Evolutionary conservation across 495 filamentous ascomycete genomes (phyloP).

Genomic region (Neurospora sp.): DNA sequence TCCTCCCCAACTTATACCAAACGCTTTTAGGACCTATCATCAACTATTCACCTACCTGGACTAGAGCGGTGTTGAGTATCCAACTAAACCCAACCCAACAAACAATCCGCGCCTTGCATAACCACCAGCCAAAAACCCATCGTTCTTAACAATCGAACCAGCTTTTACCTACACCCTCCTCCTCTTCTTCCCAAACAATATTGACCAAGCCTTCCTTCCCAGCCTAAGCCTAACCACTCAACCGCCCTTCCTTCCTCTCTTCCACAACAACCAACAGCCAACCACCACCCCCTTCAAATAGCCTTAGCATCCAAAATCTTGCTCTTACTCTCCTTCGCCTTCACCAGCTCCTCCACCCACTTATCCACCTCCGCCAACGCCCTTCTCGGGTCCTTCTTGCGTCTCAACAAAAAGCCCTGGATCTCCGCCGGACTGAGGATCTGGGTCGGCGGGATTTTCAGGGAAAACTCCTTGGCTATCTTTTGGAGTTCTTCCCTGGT

Average conservation of each 20-base stretch:
- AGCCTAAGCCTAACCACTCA: background rate
- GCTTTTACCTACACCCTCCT: too few relatives aligned
- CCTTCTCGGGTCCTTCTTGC: conserved; percentile 49
- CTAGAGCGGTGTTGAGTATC: background rate
- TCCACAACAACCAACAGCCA: background rate
- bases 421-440: conserved; percentile 59
- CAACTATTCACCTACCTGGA: background rate
- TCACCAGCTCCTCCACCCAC: conserved; percentile 45
- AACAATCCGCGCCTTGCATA: background rate
- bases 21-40: background rate
- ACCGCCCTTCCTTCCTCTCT: background rate
- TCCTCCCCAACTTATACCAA: background rate
- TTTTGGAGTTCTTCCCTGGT: conserved; percentile 21
- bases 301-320: conserved; percentile 18
- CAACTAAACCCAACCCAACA: background rate
- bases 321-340: conserved; percentile 32
- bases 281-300: background rate
- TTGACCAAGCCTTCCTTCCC: too few relatives aligned
- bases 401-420: conserved; percentile 56
- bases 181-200: too few relatives aligned
- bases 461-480: conserved; percentile 36
- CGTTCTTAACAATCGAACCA: too few relatives aligned
- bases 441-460: conserved; percentile 34
- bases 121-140: background rate
- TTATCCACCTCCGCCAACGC: conserved; percentile 44